phyloP scores from a whole-genome alignment of 768 basidiomycete species.

The Stropharia rugosoannulata region DNA sequence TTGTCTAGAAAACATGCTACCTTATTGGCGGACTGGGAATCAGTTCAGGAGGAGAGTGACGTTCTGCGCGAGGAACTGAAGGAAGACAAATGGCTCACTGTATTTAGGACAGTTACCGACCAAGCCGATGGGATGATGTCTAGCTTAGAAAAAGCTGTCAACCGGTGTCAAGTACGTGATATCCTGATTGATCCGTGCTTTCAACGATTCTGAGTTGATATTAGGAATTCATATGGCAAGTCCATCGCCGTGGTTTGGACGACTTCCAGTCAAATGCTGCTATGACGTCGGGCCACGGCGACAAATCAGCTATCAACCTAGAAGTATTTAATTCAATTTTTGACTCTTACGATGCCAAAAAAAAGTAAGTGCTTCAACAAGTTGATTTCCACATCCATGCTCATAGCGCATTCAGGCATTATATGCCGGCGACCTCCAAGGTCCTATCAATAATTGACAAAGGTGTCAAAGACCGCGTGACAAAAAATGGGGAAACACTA shows the following conservation, averaged over 20 bases:
- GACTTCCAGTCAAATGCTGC: slow-evolving; percentile 39
- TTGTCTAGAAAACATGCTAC: slow-evolving; percentile 75
- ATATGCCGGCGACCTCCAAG: slow-evolving; percentile 91
- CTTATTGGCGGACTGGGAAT: slow-evolving; percentile 77
- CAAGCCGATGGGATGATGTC: slow-evolving; percentile 99
- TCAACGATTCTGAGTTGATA: neutral
- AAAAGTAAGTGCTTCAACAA: slow-evolving; percentile 56
- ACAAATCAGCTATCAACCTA: slow-evolving; percentile 51
- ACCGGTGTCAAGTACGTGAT: slow-evolving; percentile 76
- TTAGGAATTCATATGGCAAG: slow-evolving; percentile 86
- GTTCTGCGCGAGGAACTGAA: slow-evolving; percentile 88
- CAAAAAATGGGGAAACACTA: slow-evolving; percentile 95
- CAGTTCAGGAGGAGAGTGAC: slow-evolving; percentile 76
- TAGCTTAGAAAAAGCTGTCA: slow-evolving; percentile 90
- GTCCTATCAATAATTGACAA: slow-evolving; percentile 93
- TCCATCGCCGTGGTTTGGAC: slow-evolving; percentile 56
- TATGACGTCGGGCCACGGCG: slow-evolving; percentile 45
- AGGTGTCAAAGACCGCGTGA: slow-evolving; percentile 89
- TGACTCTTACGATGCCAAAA: slow-evolving; percentile 84
- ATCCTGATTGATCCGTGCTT: slow-evolving; percentile 2
- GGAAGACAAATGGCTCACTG: slow-evolving; percentile 96
- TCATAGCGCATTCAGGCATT: slow-evolving; percentile 58
- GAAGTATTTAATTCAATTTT: slow-evolving; percentile 67
- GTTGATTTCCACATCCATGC: slow-evolving; percentile 11
- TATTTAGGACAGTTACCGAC: slow-evolving; percentile 90